These are phyloP conservation scores for Persicaria maculosa DNA, from an alignment of 148 eudicot species.

Conservation along the genomic window DNA sequence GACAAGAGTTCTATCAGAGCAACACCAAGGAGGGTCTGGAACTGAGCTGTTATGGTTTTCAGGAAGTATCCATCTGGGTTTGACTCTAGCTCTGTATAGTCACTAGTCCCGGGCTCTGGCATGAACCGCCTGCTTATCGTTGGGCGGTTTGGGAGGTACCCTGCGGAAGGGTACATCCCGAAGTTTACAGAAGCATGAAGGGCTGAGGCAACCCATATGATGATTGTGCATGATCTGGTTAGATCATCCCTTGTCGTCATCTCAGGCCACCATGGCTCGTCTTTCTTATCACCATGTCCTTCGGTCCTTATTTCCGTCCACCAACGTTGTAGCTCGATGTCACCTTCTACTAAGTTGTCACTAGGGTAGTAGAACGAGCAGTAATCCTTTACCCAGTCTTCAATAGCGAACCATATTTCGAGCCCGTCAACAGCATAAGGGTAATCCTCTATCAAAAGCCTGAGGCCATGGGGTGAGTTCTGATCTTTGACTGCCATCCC, in stretches of 20 bases:
- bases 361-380: slow-evolving; percentile 48
- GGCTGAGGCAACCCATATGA: slow-evolving; percentile 84
- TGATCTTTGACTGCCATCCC: slow-evolving; percentile 62
- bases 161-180: slow-evolving; percentile 75
- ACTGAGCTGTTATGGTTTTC: slow-evolving; percentile 50
- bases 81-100: slow-evolving; percentile 44
- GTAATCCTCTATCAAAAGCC: slow-evolving; percentile 64
- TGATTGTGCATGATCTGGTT: slow-evolving; percentile 37
- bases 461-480: slow-evolving; percentile 47
- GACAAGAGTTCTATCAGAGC: slow-evolving; percentile 60
- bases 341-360: slow-evolving; percentile 30
- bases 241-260: slow-evolving; percentile 46
- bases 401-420: slow-evolving; percentile 70
- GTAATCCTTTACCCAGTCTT: slow-evolving; percentile 59
- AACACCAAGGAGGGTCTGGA: slow-evolving; percentile 59
- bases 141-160: slow-evolving; percentile 68
- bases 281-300: slow-evolving; percentile 65
- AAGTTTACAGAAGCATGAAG: slow-evolving; percentile 78
- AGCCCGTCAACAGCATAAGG: slow-evolving; percentile 80
- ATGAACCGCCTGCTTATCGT: slow-evolving; percentile 63
- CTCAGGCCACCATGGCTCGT: slow-evolving; percentile 61
- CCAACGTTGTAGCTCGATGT: slow-evolving; percentile 67
- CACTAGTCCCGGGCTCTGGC: slow-evolving; percentile 54
- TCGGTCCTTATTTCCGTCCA: slow-evolving; percentile 49
- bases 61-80: slow-evolving; percentile 42